phyloP scores from a whole-genome alignment of 768 basidiomycete genomes.

The Termitomyces sp. region DNA sequence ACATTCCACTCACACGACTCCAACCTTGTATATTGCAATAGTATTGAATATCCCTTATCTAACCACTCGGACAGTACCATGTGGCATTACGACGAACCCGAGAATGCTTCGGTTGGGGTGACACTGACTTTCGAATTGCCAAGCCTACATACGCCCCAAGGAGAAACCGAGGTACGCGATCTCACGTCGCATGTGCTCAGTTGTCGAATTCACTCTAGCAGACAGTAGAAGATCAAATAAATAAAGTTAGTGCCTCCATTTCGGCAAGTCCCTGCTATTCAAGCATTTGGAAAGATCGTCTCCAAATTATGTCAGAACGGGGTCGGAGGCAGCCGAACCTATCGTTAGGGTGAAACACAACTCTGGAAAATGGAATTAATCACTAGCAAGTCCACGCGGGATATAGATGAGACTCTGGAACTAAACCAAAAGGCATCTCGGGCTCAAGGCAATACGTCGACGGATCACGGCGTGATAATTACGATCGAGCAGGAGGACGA shows the following conservation, averaged over 20 bases:
- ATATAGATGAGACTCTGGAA: not conserved
- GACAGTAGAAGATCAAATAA: not conserved
- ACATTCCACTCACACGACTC: not conserved
- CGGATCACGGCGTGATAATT: not conserved
- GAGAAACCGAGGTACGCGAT: not conserved
- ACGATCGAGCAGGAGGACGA: not conserved
- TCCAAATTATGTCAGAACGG: not conserved
- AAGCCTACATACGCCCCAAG: not conserved
- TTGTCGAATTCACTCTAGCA: not conserved
- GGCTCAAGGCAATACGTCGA: not conserved
- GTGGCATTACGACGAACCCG: not conserved
- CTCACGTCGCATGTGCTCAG: not conserved
- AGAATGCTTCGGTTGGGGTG: not conserved
- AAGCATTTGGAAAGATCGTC: not conserved
- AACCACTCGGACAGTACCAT: not conserved
- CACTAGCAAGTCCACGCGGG: not conserved
- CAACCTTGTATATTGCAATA: not conserved
- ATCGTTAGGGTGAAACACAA: not conserved
- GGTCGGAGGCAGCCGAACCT: not conserved
- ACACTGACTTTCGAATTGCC: not conserved
- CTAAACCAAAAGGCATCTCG: not conserved
- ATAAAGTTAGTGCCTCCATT: not conserved
- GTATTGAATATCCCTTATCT: not conserved
- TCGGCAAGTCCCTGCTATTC: not conserved
- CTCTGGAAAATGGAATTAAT: not conserved